phyloP scores from a whole-genome alignment of 2,329 filamentous ascomycete species.

The Daldinia sp. region DNA sequence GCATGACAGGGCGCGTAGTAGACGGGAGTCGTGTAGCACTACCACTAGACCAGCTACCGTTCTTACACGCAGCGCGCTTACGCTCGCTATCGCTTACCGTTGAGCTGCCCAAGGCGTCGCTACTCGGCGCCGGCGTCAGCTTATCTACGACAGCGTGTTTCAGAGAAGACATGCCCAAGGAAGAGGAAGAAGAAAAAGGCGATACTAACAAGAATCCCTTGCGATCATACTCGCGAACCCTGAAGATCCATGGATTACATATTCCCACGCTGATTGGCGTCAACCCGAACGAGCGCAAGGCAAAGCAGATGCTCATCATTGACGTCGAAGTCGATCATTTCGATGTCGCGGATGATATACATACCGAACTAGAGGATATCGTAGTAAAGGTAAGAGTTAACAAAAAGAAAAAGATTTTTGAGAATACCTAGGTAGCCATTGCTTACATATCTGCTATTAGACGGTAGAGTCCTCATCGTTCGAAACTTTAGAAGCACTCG shows the following conservation, averaged over 20 bases:
- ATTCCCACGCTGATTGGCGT: constrained; percentile 76
- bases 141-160: constrained; percentile 58
- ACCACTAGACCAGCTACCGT: constrained; percentile 44
- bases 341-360: constrained; percentile 56
- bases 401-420: background rate
- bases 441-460: constrained; percentile 46
- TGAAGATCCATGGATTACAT: constrained; percentile 65
- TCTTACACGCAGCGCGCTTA: constrained; percentile 51
- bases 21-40: constrained; percentile 45
- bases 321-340: constrained; percentile 69
- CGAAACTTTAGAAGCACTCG: constrained; percentile 70
- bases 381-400: constrained; percentile 66
- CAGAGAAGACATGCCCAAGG: constrained; percentile 35
- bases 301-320: constrained; percentile 71
- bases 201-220: constrained; percentile 37
- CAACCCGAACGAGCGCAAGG: constrained; percentile 72
- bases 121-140: constrained; percentile 68
- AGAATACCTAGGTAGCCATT: background rate
- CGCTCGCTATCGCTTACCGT: constrained; percentile 62
- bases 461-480: constrained; percentile 64
- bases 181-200: constrained; percentile 4
- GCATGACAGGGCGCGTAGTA: constrained; percentile 49
- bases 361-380: constrained; percentile 64
- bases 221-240: constrained; percentile 44
- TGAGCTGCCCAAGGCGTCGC: constrained; percentile 71